Conservation (phyloP, 1,139 yeast genomes). For the Kurtzmaniella quercitrusa region DNA sequence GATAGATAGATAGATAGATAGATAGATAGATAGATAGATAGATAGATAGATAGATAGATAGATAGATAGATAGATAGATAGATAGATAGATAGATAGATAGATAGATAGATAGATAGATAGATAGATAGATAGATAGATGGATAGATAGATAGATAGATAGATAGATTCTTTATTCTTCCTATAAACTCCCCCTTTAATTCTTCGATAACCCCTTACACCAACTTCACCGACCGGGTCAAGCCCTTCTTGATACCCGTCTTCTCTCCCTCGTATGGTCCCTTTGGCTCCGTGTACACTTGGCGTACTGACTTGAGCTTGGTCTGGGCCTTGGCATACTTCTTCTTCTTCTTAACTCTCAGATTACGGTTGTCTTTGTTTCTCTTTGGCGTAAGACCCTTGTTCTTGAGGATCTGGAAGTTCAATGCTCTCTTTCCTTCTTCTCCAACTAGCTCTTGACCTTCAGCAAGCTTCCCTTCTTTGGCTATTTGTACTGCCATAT, state of each 20-base stretch:
- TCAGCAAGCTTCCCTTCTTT: constrained; percentile 80
- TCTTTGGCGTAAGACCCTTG: constrained; percentile 89
- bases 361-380: constrained; percentile 91
- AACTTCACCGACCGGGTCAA: constrained; percentile 82
- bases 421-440: constrained; percentile 89
- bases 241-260: constrained; percentile 96
- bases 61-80: too few species aligned
- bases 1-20: too few species aligned
- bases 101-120: too few species aligned
- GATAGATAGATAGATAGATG: too few species aligned
- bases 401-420: constrained; percentile 91
- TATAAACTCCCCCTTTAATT: too few species aligned
- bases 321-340: constrained; percentile 92
- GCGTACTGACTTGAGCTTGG: constrained; percentile 87
- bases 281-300: constrained; percentile 77
- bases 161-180: too few species aligned
- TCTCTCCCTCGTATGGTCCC: constrained; percentile 90
- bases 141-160: too few species aligned
- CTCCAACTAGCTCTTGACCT: constrained; percentile 60
- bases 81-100: too few species aligned
- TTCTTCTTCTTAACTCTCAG: constrained; percentile 97
- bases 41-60: too few species aligned
- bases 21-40: too few species aligned
- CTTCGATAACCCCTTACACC: constrained; percentile 17
- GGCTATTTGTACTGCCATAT: constrained; percentile 71